Evolutionary conservation across 768 basidiomycete species (phyloP).

Genomic region (Porphyrellus cyaneotinctus): DNA sequence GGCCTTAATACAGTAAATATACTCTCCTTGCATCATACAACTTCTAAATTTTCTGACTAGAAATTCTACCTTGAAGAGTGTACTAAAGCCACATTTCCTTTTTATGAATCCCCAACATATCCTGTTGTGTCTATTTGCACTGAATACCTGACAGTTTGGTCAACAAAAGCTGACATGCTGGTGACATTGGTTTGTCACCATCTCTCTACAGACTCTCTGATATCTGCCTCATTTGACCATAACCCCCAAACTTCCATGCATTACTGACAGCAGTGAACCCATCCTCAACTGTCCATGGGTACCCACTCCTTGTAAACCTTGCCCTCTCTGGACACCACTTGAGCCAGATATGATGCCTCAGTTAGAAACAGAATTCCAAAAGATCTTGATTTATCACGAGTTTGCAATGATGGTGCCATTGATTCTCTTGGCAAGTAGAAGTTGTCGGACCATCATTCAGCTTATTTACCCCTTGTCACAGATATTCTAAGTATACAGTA

Average conservation of each 20-base stretch:
- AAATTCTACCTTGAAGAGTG: conserved; percentile 9
- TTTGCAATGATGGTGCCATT: conserved; percentile 7
- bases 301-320: not conserved
- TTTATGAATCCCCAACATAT: conserved; percentile 1
- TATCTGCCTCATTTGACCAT: not conserved
- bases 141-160: not conserved
- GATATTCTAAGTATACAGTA: not conserved
- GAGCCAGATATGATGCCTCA: not conserved
- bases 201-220: not conserved
- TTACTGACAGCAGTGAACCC: not conserved
- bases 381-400: conserved; percentile 5
- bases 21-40: not conserved
- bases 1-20: not conserved
- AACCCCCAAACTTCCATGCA: not conserved
- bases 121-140: not conserved
- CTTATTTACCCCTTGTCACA: too few relatives aligned
- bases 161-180: conserved; percentile 5
- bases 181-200: conserved; percentile 3
- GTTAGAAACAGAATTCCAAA: not conserved
- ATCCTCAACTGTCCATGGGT: conserved; percentile 2
- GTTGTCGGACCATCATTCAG: not conserved
- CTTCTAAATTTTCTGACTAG: not conserved
- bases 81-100: conserved; percentile 5
- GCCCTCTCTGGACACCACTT: conserved; percentile 4
- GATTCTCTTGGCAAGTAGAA: conserved; percentile 3